These are phyloP conservation scores for Mycena venus DNA, from an alignment of 768 basidiomycete genomes.

Conservation along the genomic window DNA sequence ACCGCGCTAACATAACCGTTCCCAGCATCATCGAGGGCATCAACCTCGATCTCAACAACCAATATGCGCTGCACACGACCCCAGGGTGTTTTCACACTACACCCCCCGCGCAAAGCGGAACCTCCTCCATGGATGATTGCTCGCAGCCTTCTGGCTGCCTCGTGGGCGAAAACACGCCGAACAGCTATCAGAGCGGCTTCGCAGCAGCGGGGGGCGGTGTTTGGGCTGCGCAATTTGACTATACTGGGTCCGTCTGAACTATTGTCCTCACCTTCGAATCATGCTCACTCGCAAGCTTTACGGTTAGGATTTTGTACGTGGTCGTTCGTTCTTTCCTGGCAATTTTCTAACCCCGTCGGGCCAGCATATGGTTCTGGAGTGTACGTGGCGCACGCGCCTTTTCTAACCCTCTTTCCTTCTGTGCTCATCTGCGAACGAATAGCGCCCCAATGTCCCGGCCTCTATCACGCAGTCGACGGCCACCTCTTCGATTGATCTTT, in stretches of 20 bases:
- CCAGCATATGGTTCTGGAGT: slow-evolving; percentile 60
- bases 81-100: slow-evolving; percentile 53
- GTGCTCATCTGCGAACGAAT: slow-evolving; percentile 20
- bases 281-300: slow-evolving; percentile 7
- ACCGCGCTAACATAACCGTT: not conserved
- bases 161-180: slow-evolving; percentile 67
- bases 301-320: slow-evolving; percentile 34
- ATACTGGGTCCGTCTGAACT: slow-evolving; percentile 44
- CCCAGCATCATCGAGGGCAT: slow-evolving; percentile 85
- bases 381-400: slow-evolving; percentile 42
- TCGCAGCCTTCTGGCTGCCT: slow-evolving; percentile 75
- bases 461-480: slow-evolving; percentile 51
- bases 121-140: slow-evolving; percentile 68
- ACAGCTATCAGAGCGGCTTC: slow-evolving; percentile 79
- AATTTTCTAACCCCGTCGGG: slow-evolving; percentile 16
- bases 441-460: slow-evolving; percentile 60
- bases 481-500: slow-evolving; percentile 51
- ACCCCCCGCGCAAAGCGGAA: slow-evolving; percentile 60
- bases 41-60: slow-evolving; percentile 77
- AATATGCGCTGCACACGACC: slow-evolving; percentile 84
- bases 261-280: not conserved
- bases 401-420: not conserved
- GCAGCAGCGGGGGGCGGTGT: slow-evolving; percentile 80
- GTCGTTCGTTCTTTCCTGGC: not conserved
- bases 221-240: slow-evolving; percentile 81